A percentile compares a stretch with the other conserved stretches of the same genome.
phyloP scores from a whole-genome alignment of 139 green algal species.

The Closterium sp. region DNA sequence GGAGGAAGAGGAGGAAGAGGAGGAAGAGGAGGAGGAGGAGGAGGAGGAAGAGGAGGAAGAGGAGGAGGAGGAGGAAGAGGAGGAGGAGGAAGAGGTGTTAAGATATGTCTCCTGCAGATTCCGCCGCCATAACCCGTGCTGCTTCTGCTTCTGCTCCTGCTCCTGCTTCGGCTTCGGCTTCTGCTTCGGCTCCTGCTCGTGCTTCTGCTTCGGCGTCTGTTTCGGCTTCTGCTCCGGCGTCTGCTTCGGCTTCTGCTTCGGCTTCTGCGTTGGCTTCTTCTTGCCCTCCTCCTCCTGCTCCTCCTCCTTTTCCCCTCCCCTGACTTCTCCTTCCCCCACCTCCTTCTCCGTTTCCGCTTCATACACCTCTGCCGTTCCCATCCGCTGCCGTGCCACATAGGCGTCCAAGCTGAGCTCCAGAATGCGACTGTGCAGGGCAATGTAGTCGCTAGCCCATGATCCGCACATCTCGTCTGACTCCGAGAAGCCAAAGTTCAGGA shows the following conservation, averaged over 20 bases:
- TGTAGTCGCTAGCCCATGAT: neutral
- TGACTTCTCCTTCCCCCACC: too few species aligned
- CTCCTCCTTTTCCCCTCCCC: too few species aligned
- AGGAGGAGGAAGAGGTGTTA: neutral
- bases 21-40: neutral
- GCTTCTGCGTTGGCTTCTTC: neutral
- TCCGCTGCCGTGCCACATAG: neutral
- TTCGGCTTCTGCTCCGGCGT: neutral
- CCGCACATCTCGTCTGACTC: neutral
- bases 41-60: neutral
- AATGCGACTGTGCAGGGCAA: neutral
- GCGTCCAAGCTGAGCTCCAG: neutral
- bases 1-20: too few species aligned
- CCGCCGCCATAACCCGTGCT: too few species aligned
- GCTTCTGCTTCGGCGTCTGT: too few species aligned
- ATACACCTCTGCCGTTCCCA: too few species aligned
- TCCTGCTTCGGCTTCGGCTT: too few species aligned
- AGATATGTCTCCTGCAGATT: neutral
- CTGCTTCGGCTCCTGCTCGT: too few species aligned
- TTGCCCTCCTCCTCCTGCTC: neutral
- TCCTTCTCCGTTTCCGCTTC: too few species aligned
- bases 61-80: neutral
- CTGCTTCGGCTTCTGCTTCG: neutral
- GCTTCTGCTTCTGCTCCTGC: too few species aligned
- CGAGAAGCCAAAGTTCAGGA: neutral